Percentiles rank a stretch among this genome's conserved stretches.
Evolutionary conservation across 805 yeast species (phyloP).

Genomic region (Sungouiella thailandica): DNA sequence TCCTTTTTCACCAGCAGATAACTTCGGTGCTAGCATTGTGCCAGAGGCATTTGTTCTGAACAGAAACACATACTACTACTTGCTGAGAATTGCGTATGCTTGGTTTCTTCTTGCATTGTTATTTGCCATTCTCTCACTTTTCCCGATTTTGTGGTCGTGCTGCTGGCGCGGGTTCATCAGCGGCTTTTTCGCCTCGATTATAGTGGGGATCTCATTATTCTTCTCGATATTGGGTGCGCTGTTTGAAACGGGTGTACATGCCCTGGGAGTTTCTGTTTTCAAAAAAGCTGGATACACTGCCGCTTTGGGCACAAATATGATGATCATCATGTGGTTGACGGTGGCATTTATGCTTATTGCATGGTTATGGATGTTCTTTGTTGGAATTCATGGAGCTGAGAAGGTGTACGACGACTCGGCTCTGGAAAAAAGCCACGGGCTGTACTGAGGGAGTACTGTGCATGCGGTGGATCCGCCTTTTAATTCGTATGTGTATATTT

Average conservation of each 20-base stretch:
- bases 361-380: slow-evolving; percentile 4
- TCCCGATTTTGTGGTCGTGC: slow-evolving; percentile 26
- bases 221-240: slow-evolving; percentile 44
- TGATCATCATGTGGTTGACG: slow-evolving; percentile 64
- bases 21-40: slow-evolving; percentile 21
- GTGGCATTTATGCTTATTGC: slow-evolving; percentile 19
- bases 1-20: slow-evolving; percentile 29
- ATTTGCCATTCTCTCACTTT: slow-evolving; percentile 46
- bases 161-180: slow-evolving; percentile 6
- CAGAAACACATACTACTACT: slow-evolving; percentile 54
- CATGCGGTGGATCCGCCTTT: too few species aligned
- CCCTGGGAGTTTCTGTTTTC: slow-evolving; percentile 48
- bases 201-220: slow-evolving; percentile 26
- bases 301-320: slow-evolving; percentile 41
- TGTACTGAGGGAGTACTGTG: not conserved
- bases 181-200: slow-evolving; percentile 8
- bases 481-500: too few species aligned
- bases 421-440: not conserved
- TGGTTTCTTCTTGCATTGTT: slow-evolving; percentile 51
- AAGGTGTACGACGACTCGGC: not conserved
- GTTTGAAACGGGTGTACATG: slow-evolving; percentile 51
- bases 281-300: slow-evolving; percentile 38
- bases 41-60: slow-evolving; percentile 49
- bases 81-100: slow-evolving; percentile 45
- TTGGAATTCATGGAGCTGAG: not conserved